These are phyloP conservation scores for Scytalidium lignicola DNA, from an alignment of 2,329 filamentous ascomycete genomes.

Conservation along the genomic window DNA sequence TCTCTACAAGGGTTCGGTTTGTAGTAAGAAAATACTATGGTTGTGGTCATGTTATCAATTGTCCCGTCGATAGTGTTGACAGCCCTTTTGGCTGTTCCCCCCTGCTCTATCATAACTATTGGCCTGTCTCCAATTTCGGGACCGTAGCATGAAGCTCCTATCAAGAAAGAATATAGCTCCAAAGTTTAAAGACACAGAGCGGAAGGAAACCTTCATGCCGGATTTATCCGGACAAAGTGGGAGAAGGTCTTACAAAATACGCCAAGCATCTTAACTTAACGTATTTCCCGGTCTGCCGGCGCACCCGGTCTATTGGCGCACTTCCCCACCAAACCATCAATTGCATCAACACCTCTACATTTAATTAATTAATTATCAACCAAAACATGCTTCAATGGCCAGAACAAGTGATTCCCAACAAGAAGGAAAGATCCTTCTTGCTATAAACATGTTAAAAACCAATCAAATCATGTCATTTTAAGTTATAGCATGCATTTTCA, in stretches of 20 bases:
- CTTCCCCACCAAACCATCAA: too few relatives aligned
- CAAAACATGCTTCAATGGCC: too few relatives aligned
- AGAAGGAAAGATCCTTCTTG: too few relatives aligned
- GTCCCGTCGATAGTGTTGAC: background rate
- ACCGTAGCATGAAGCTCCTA: background rate
- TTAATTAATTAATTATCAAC: too few relatives aligned
- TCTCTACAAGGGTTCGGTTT: background rate
- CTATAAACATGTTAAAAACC: too few relatives aligned
- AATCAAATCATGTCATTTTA: too few relatives aligned
- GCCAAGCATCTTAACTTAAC: constrained; percentile 8
- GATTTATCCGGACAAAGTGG: constrained; percentile 6
- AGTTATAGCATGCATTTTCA: too few relatives aligned
- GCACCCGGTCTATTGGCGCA: too few relatives aligned
- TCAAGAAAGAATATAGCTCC: constrained; percentile 6
- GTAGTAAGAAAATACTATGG: background rate
- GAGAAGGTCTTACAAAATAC: constrained; percentile 6
- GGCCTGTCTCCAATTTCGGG: constrained; percentile 3
- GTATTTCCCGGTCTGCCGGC: too few relatives aligned
- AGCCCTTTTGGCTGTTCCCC: background rate
- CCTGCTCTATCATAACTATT: too few relatives aligned
- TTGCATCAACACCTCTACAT: too few relatives aligned
- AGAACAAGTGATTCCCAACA: too few relatives aligned
- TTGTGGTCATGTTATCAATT: background rate
- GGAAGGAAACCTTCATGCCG: constrained; percentile 2
- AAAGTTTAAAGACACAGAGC: constrained; percentile 6